Percentiles rank a stretch among this genome's conserved stretches.
These are phyloP conservation scores for Fusarium piperis DNA, from an alignment of 2,329 filamentous ascomycete genomes.

Conservation along the genomic window DNA sequence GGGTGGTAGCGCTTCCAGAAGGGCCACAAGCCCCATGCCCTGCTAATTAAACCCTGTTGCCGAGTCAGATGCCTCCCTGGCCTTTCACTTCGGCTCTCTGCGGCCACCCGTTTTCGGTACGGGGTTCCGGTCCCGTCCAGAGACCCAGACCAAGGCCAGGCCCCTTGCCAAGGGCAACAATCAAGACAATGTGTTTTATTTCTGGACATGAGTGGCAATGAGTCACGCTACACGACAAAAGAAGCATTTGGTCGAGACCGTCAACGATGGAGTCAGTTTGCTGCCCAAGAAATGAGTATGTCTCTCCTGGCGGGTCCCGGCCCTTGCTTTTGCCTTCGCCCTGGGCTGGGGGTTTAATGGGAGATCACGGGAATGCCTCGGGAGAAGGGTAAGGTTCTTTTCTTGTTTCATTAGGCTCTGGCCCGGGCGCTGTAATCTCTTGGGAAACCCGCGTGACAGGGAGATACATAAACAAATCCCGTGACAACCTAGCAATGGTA, in stretches of 20 bases:
- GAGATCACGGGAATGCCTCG: conserved; percentile 27
- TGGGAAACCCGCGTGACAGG: conserved; percentile 13
- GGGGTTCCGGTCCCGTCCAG: conserved; percentile 24
- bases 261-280: conserved; percentile 1
- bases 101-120: conserved; percentile 30
- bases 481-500: background rate
- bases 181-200: background rate
- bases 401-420: conserved; percentile 3
- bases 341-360: conserved; percentile 3
- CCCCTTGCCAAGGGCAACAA: conserved; percentile 19
- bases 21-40: conserved; percentile 22
- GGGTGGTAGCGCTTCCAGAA: conserved; percentile 35
- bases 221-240: conserved; percentile 29
- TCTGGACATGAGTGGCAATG: conserved; percentile 18
- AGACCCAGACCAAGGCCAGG: conserved; percentile 5
- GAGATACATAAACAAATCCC: conserved; percentile 12
- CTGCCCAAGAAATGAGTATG: conserved; percentile 1
- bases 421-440: conserved; percentile 9
- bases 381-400: conserved; percentile 10
- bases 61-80: conserved; percentile 35
- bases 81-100: conserved; percentile 28
- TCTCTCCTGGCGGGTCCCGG: background rate
- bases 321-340: background rate
- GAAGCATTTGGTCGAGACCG: background rate
- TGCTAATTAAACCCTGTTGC: conserved; percentile 42